These are phyloP conservation scores for Suhomyces coccinellae DNA, from an alignment of 1,139 yeast species.

Conservation along the genomic window DNA sequence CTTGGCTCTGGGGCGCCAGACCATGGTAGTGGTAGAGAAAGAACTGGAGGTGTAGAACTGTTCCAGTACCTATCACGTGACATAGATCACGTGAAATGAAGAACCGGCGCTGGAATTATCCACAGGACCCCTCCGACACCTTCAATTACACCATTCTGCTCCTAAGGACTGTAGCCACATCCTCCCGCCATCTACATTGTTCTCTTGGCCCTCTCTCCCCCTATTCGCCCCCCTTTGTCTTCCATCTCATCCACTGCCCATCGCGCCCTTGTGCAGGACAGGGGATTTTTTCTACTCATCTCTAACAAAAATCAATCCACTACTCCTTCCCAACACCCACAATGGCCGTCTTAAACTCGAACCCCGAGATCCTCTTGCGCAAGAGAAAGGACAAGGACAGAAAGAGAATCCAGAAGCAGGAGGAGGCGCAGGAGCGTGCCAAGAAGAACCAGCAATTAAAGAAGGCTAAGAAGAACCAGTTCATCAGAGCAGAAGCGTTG, in stretches of 20 bases:
- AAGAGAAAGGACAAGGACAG: constrained; percentile 78
- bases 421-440: constrained; percentile 28
- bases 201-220: background rate
- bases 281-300: constrained; percentile 20
- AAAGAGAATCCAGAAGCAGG: constrained; percentile 66
- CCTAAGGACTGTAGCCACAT: no score
- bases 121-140: no score
- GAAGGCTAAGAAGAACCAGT: constrained; percentile 47
- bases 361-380: constrained; percentile 73
- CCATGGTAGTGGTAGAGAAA: no score
- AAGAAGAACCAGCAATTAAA: constrained; percentile 33
- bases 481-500: constrained; percentile 71
- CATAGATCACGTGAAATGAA: no score
- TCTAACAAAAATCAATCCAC: constrained; percentile 8
- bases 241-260: background rate
- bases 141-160: no score
- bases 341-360: constrained; percentile 60
- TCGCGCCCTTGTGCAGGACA: background rate
- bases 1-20: no score
- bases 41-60: no score
- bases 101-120: no score
- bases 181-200: no score
- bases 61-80: no score
- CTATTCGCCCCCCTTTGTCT: background rate
- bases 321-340: constrained; percentile 2